Conservation (phyloP, 148 eudicot species). For the Vaccinium corymbosum region DNA sequence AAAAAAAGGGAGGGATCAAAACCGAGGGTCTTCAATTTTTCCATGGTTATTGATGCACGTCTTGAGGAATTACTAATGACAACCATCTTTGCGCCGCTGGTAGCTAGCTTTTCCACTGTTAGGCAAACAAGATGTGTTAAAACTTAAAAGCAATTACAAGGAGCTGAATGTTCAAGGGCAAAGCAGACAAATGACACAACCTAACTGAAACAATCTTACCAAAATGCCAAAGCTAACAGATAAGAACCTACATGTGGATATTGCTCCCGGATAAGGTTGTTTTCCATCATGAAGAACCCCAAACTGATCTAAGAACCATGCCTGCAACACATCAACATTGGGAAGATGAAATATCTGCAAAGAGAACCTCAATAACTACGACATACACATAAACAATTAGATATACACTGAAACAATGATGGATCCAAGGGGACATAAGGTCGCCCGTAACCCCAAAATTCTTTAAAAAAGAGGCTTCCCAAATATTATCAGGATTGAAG, state of each 20-base stretch:
- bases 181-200: constrained; percentile 1
- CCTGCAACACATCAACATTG: constrained; percentile 38
- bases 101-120: constrained; percentile 80
- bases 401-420: background rate
- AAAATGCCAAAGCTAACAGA: constrained; percentile 29
- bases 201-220: constrained; percentile 27
- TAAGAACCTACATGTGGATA: constrained; percentile 64
- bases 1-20: constrained; percentile 84
- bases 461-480: background rate
- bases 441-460: background rate
- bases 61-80: constrained; percentile 93
- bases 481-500: background rate
- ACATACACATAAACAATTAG: background rate
- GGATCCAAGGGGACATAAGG: background rate
- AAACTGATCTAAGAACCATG: constrained; percentile 94
- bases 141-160: background rate
- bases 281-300: constrained; percentile 98
- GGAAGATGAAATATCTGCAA: background rate
- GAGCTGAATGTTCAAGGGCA: background rate
- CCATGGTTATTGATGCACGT: constrained; percentile 77
- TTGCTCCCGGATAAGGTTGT: constrained; percentile 89
- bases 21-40: constrained; percentile 73
- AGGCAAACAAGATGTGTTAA: background rate
- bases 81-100: constrained; percentile 81
- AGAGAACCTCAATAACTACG: background rate